Percentiles rank a stretch among this genome's conserved stretches.
These are phyloP conservation scores for Microbotryum lychnidis-dioicae DNA, from an alignment of 1,284 basidiomycete genomes.

Conservation along the genomic window DNA sequence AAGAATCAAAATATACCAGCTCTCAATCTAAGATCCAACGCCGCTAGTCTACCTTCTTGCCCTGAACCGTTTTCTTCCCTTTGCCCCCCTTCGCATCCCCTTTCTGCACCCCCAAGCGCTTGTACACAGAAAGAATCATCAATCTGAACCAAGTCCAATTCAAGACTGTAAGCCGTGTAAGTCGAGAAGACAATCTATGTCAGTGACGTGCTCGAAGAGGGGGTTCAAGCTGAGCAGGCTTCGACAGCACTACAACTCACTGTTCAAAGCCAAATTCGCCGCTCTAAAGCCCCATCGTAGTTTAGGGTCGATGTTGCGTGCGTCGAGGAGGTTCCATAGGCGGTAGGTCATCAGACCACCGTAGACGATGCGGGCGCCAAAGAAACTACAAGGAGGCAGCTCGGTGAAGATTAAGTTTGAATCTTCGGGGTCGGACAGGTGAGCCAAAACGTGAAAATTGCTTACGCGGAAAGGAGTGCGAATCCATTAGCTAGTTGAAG, in stretches of 20 bases:
- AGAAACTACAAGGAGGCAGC: background rate
- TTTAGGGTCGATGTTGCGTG: background rate
- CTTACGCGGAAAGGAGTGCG: constrained; percentile 32
- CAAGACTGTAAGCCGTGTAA: background rate
- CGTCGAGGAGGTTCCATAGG: background rate
- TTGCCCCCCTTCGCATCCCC: background rate
- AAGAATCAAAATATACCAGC: no score
- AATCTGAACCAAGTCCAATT: constrained; percentile 7
- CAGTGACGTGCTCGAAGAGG: background rate
- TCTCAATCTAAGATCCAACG: no score
- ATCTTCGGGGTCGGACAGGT: background rate
- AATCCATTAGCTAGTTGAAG: constrained; percentile 40
- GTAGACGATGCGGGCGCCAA: background rate
- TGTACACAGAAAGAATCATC: constrained; percentile 2
- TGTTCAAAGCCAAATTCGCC: constrained; percentile 1
- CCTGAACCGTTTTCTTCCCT: background rate
- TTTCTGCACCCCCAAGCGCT: background rate
- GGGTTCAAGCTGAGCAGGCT: background rate
- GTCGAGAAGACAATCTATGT: background rate
- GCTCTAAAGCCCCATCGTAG: background rate
- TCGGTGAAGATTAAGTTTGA: background rate
- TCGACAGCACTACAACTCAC: background rate
- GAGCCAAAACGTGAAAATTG: background rate
- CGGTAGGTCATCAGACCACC: background rate
- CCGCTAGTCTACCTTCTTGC: no score